Evolutionary conservation across 1,284 basidiomycete genomes (phyloP).

Genomic region (Singerocomus inundabilis): DNA sequence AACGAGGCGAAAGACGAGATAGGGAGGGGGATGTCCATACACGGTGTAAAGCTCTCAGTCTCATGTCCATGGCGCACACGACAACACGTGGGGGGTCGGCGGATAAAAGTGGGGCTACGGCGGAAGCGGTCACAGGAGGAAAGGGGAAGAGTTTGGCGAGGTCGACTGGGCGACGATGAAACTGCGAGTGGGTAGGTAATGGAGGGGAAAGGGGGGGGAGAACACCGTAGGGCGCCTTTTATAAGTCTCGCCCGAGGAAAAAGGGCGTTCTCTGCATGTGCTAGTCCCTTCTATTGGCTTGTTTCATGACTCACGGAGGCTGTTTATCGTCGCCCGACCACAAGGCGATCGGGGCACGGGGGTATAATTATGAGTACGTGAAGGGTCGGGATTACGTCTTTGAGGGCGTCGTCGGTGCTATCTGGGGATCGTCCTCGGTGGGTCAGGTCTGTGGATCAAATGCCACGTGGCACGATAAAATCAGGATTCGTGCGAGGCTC

Average conservation of each 20-base stretch:
- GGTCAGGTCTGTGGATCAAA: not conserved
- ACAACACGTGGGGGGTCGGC: conserved; percentile 1
- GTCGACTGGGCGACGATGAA: not conserved
- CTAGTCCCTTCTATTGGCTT: conserved; percentile 2
- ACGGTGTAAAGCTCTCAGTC: conserved; percentile 10
- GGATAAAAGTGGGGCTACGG: not conserved
- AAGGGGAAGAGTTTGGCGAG: not conserved
- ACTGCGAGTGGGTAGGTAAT: conserved; percentile 4
- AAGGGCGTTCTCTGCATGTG: conserved; percentile 9
- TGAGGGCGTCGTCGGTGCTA: not conserved
- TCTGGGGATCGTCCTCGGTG: conserved; percentile 3
- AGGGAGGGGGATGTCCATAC: conserved; percentile 7
- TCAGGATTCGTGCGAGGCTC: not conserved
- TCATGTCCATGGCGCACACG: conserved; percentile 11
- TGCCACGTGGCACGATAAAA: not conserved
- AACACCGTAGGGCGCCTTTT: conserved; percentile 5
- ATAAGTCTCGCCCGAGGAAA: conserved; percentile 13
- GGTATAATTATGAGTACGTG: not conserved
- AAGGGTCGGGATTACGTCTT: conserved; percentile 20
- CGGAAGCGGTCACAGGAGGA: not conserved
- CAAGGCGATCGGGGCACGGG: conserved; percentile 24
- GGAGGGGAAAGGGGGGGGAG: not conserved
- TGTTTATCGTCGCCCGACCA: conserved; percentile 3
- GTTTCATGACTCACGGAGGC: conserved; percentile 5
- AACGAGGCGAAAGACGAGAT: not conserved